A percentile compares a stretch with the other conserved stretches of the same genome.
Conservation (phyloP, 306 rosid genomes). For the Potentilla sterilis region DNA sequence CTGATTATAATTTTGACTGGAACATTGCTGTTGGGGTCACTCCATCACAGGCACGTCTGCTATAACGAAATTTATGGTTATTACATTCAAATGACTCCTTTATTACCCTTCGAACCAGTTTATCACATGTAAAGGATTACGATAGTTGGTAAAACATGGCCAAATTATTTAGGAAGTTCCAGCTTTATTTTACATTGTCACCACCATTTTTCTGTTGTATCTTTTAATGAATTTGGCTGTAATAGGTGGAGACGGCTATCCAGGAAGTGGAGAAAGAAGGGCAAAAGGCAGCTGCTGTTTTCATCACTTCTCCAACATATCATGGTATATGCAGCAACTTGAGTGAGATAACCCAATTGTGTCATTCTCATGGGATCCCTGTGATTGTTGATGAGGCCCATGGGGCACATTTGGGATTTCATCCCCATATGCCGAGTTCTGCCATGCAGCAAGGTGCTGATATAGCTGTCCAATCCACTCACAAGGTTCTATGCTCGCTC, state of each 20-base stretch:
- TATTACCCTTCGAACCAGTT: neutral
- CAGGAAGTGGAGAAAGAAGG: constrained; percentile 58
- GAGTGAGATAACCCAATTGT: constrained; percentile 53
- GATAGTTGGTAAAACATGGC: neutral
- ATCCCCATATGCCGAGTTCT: constrained; percentile 62
- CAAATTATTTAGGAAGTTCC: neutral
- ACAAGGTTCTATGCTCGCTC: constrained; percentile 81
- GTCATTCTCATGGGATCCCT: constrained; percentile 74
- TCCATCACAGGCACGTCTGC: constrained; percentile 56
- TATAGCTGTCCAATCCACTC: constrained; percentile 70
- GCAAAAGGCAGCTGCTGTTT: constrained; percentile 63
- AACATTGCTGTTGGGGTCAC: constrained; percentile 67
- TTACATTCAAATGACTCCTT: neutral
- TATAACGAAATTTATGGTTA: constrained; percentile 1
- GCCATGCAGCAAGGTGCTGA: constrained; percentile 84
- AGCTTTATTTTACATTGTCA: neutral
- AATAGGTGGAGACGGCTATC: constrained; percentile 67
- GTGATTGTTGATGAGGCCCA: constrained; percentile 93
- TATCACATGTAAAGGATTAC: neutral
- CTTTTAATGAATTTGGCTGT: neutral
- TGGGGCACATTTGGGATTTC: constrained; percentile 88
- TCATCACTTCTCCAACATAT: constrained; percentile 84
- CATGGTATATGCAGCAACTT: constrained; percentile 79
- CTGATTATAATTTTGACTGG: constrained; percentile 64
- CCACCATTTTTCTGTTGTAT: neutral